Base-by-base conservation (phyloP, 352 stramenopile genomes). In the Albugo candida region DNA sequence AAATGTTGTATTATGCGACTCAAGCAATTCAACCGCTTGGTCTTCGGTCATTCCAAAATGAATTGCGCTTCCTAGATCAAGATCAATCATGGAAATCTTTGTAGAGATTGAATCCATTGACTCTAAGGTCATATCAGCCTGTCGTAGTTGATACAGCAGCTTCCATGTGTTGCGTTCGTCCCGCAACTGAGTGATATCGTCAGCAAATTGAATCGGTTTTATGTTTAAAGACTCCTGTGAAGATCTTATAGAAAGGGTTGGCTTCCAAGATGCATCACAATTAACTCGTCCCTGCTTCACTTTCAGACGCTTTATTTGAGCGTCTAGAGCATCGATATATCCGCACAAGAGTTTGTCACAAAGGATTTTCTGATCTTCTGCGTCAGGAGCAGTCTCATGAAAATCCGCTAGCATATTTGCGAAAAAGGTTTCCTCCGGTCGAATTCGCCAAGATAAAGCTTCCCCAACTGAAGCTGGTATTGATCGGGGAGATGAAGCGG, bases 131-230 rank as follows among this genome's bases (percentile, higher is more conserved):
- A 59, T 55, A 13, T 41, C 51, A 3, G 1, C 49, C 51, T 70
- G 59, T 11, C 75, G 70, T 31, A 91, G 55, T 42, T 86, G 72
- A 47, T 76, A 80, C 21, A 87, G 44, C 31, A 91, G 45, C 11
- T 70, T 60, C 78, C 78, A 91, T n/a, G 78, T 86, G 35, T 91
- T 91, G 34, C 78, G 66, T 35, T 91, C 78, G 46, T 91, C 68
- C 0, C 65, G 55, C 2, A 91, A 57, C 21, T 91, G 71, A 37
- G 67, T 67, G 38, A 84, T 66, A 11, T 75, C 55, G 4, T 57
- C 56, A 18, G 67, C 35, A 14, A 16, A 21, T 18, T 48, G 18
- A 1, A 36, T n/a, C 12, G n/a, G 4, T 1, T 37, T 31, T 17
- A 37, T 49, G 34, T 5, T 18, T 13, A 8, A 21, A n/a, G 11